A percentile compares a stretch with the other conserved stretches of the same genome.
phyloP scores from a whole-genome alignment of 1,139 yeast species.

The Taphrina populina region DNA sequence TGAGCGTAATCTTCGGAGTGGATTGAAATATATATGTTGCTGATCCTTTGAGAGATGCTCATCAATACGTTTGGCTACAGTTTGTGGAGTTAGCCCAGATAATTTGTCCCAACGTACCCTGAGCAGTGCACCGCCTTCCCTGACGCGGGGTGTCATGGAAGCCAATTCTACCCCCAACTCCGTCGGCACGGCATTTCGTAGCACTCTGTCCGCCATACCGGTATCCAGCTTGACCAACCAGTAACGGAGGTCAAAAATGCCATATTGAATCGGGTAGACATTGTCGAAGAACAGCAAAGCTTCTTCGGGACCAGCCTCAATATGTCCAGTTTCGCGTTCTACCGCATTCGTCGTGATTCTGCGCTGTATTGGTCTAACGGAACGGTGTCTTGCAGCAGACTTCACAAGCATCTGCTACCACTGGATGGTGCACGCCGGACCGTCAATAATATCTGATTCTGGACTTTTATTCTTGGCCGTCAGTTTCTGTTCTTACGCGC shows the following conservation, averaged over 20 bases:
- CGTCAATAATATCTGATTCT: no score
- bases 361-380: no score
- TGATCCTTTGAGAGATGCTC: conserved; percentile 37
- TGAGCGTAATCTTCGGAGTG: conserved; percentile 52
- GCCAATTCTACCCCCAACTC: conserved; percentile 50
- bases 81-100: conserved; percentile 36
- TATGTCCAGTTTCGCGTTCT: conserved; percentile 28
- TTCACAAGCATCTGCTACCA: no score
- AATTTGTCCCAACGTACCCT: conserved; percentile 51
- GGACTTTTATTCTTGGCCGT: no score
- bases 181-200: conserved; percentile 48
- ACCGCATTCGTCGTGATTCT: conserved; percentile 25
- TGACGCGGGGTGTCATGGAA: conserved; percentile 62
- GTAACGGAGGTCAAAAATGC: conserved; percentile 40
- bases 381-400: no score
- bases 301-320: conserved; percentile 29
- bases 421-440: no score
- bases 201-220: conserved; percentile 44
- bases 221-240: conserved; percentile 47
- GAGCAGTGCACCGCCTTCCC: conserved; percentile 95
- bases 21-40: conserved; percentile 44
- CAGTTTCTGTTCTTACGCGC: no score
- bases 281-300: conserved; percentile 45
- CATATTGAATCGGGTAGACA: conserved; percentile 42
- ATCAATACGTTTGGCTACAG: conserved; percentile 37